Conservation (phyloP, 2,329 filamentous ascomycete species). For the Fusarium multiceps region DNA sequence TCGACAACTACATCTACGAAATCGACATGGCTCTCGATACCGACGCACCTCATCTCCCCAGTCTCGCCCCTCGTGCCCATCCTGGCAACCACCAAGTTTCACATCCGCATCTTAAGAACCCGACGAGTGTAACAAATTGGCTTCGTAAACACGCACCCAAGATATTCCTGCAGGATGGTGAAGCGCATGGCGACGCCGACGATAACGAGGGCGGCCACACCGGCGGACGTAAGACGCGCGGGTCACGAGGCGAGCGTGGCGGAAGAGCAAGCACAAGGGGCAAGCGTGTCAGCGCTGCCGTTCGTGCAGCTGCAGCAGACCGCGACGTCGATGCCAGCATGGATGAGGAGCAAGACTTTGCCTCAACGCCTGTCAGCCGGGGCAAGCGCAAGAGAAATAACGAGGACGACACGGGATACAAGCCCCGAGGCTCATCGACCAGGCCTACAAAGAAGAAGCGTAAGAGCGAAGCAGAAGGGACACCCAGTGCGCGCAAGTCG, state of each 20-base stretch:
- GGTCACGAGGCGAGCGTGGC: conserved; percentile 49
- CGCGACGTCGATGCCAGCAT: conserved; percentile 52
- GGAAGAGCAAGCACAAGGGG: conserved; percentile 55
- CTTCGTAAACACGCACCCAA: conserved; percentile 85
- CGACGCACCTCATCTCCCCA: conserved; percentile 56
- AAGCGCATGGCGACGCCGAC: conserved; percentile 54
- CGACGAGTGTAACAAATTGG: conserved; percentile 96
- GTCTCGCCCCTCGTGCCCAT: conserved; percentile 63
- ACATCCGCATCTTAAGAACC: conserved; percentile 70
- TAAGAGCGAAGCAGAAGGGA: conserved; percentile 62
- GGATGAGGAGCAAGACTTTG: conserved; percentile 54
- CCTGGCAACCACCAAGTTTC: conserved; percentile 52
- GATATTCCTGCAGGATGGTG: conserved; percentile 82
- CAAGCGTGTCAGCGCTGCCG: conserved; percentile 50
- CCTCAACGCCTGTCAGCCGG: conserved; percentile 50
- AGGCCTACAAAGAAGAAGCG: conserved; percentile 68
- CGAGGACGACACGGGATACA: conserved; percentile 70
- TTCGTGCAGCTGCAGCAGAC: conserved; percentile 38
- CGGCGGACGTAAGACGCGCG: conserved; percentile 52
- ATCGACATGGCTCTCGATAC: conserved; percentile 65
- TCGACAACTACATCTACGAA: conserved; percentile 78
- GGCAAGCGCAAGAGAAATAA: conserved; percentile 65
- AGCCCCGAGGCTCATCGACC: conserved; percentile 66
- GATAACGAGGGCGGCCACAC: conserved; percentile 48
- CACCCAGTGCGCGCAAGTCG: conserved; percentile 50